Percentiles rank a stretch among this genome's conserved stretches.
Evolutionary conservation across 1,139 yeast genomes (phyloP).

Genomic region (Magnusiomyces paraingens): DNA sequence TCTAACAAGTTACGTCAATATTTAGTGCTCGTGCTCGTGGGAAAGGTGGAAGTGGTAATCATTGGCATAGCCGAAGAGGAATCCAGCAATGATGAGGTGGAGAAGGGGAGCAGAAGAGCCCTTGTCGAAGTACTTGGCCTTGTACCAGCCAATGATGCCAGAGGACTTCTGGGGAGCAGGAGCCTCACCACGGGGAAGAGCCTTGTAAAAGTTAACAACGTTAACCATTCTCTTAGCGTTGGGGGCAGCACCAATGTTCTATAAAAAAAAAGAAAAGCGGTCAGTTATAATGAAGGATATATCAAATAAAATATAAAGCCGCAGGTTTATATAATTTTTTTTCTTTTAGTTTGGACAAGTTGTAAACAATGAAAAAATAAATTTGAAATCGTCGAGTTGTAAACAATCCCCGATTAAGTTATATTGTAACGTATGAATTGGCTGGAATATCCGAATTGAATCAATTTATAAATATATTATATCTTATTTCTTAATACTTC

Average conservation of each 20-base stretch:
- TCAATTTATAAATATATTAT: too few species aligned
- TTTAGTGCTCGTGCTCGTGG: slow-evolving; percentile 39
- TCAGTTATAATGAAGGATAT: neutral
- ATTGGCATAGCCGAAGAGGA: slow-evolving; percentile 79
- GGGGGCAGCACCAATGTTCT: slow-evolving; percentile 92
- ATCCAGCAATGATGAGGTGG: slow-evolving; percentile 66
- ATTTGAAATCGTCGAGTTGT: too few species aligned
- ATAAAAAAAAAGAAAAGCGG: slow-evolving; percentile 12
- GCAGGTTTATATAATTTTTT: too few species aligned
- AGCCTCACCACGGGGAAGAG: slow-evolving; percentile 82
- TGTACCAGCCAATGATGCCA: slow-evolving; percentile 63
- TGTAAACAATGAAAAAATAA: too few species aligned
- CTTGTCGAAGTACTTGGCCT: slow-evolving; percentile 62
- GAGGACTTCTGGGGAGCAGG: slow-evolving; percentile 63
- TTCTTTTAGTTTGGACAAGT: too few species aligned
- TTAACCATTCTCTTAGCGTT: slow-evolving; percentile 95
- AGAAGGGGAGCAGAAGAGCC: slow-evolving; percentile 69
- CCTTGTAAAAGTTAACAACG: slow-evolving; percentile 92
- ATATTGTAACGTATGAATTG: too few species aligned
- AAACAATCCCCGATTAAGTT: too few species aligned
- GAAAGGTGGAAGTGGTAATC: slow-evolving; percentile 89
- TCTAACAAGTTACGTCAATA: neutral
- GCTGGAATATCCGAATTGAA: too few species aligned
- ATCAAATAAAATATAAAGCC: too few species aligned
- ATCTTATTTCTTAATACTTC: too few species aligned